Base-by-base conservation (phyloP, 139 green algal genomes). In the Pleodorina starrii region DNA sequence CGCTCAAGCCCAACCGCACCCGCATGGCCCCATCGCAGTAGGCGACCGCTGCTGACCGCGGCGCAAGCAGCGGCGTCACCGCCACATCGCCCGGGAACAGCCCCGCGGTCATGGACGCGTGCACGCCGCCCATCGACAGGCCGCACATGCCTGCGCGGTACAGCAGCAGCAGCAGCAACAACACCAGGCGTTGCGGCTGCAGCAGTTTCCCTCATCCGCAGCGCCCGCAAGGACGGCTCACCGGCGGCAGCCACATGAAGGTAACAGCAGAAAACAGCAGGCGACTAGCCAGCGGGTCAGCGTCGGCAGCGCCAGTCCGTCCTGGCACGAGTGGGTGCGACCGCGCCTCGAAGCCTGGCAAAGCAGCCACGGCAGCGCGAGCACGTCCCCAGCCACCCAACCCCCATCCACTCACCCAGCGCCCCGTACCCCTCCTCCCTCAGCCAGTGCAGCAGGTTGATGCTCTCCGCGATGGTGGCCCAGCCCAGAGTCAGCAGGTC, bases 111-210 rank as follows among this genome's bases (percentile, higher is more conserved):
- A 98, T 98, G 92, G 86, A 94, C 9, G 97, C 94, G 90, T 99
- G 97, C 46, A 99, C 97, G 19, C 96, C 97, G 2, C 97, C 97
- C 97, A 99, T 99, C 63, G 93, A 97, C 36, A 98, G 93, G 5
- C 97, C 96, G 59, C 86, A 94, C 82, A 97, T 93, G 68, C 94
- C 95, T 96, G 90, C 46, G 89, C n/a, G 40, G 44, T 66, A 25
- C 54, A 12, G 54, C 5, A 7, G 7, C 54, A 66, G 9, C 5
- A 25, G 7, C 7, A 66, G 7, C 7, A 66, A 25, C 54, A 66
- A 25, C 9, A 66, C 7, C n/a, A n/a, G n/a, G n/a, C n/a, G n/a
- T n/a, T n/a, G n/a, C n/a, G n/a, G n/a, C n/a, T n/a, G n/a, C n/a
- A n/a, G n/a, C n/a, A n/a, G n/a, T n/a, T n/a, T n/a, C n/a, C n/a